Base-by-base conservation (phyloP, 257 asterid genomes). In the Fraxinus anomala region DNA sequence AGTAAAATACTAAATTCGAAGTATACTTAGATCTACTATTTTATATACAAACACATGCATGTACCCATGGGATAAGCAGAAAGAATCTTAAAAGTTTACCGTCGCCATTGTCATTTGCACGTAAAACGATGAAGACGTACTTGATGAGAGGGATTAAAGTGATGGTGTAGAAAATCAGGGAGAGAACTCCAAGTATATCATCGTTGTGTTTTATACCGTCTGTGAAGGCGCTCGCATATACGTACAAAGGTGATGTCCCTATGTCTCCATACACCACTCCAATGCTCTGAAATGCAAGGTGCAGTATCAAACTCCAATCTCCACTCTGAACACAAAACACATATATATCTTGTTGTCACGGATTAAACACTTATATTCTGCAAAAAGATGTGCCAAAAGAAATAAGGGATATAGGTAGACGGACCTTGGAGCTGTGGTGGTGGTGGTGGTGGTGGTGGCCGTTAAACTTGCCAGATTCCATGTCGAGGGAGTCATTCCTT, bases 231-330 rank as follows among this genome's bases (percentile, higher is more conserved):
- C 79, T 30, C 0, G 83, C 33, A 19, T 59, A 44, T 44, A 76
- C 79, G 19, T 80, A 73, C 74, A 74, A 47, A 2, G 79, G 76
- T 21, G 83, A 80, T 2, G 87, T 86, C 10, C 84, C 87, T 39
- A 86, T 74, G 14, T 86, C 89, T 76, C 89, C 87, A 31, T 86
- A 86, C 40, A 86, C 87, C 23, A 86, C 87, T 21, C 85, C 87
- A 4, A 81, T 70, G 65, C 85, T 34, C 69, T 83, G 85, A 28
- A 70, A 83, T 8, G 89, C 89, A 59, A 59, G 67, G 9, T 59
- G 31, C 28, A 59, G 23, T 59, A 59, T 21, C 67, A 21, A 59
- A 59, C 67, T 59, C 67, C 67, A 59, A 8, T 59, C 6, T 21
- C 28, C 31, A 59, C 28, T 26, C 67, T 59, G 28, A 10, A 61